Conservation (phyloP, 106 monocot genomes). For the Allium fistulosum region DNA sequence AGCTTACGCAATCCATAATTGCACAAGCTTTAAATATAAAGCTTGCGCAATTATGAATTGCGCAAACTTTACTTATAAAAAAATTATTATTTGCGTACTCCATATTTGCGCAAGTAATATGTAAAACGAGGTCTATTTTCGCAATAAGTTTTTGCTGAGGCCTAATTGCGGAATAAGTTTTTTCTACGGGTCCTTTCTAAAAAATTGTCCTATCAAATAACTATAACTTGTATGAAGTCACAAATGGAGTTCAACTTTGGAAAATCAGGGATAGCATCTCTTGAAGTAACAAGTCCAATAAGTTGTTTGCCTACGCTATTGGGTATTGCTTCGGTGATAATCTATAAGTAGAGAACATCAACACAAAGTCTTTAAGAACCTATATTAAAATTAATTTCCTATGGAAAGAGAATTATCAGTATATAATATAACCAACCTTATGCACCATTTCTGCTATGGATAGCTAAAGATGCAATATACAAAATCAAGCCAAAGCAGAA, state of each 20-base stretch:
- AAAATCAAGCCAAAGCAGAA: constrained; percentile 6
- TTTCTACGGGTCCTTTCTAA: no score
- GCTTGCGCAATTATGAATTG: no score
- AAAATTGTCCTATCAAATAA: not conserved
- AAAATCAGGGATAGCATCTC: constrained; percentile 91
- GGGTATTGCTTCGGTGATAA: constrained; percentile 77
- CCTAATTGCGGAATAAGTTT: no score
- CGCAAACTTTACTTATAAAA: no score
- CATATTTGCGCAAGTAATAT: no score
- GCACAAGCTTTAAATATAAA: no score
- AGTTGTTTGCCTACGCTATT: constrained; percentile 54
- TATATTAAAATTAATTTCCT: no score
- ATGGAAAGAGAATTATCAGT: not conserved
- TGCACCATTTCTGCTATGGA: constrained; percentile 96
- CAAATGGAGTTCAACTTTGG: constrained; percentile 54
- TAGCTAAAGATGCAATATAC: constrained; percentile 90
- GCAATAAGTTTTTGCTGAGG: no score
- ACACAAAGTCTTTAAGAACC: no score
- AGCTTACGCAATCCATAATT: no score
- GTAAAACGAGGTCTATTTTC: no score
- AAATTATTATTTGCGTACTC: no score
- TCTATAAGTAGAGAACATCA: constrained; percentile 26
- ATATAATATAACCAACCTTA: constrained; percentile 43
- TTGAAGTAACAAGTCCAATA: constrained; percentile 85
- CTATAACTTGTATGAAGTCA: not conserved